Evolutionary conservation across 1,284 basidiomycete genomes (phyloP).

Genomic region (Sporisorium iseilematis-ciliati): DNA sequence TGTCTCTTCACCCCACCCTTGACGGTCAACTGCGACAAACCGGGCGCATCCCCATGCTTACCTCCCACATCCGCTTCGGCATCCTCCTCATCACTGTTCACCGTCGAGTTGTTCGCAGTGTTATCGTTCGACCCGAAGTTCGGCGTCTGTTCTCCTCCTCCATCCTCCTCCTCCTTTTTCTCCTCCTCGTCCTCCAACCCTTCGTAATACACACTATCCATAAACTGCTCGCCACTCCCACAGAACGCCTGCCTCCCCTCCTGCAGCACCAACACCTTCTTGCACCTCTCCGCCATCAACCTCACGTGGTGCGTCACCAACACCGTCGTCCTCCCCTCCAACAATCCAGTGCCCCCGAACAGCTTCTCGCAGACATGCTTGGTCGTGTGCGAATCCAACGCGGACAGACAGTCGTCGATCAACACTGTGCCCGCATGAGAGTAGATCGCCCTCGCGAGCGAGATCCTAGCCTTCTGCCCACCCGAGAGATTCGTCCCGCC

Average conservation of each 20-base stretch:
- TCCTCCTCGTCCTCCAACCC: constrained; percentile 71
- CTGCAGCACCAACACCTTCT: constrained; percentile 79
- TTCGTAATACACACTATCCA: constrained; percentile 74
- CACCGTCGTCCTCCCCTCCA: constrained; percentile 52
- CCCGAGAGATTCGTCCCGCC: constrained; percentile 72
- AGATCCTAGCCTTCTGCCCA: constrained; percentile 77
- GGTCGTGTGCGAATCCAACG: constrained; percentile 68
- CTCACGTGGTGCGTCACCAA: constrained; percentile 70
- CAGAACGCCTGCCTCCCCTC: constrained; percentile 77
- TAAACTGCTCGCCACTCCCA: constrained; percentile 76
- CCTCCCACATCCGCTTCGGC: constrained; percentile 4
- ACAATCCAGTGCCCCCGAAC: constrained; percentile 48
- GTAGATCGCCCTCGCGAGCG: constrained; percentile 81
- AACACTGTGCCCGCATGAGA: constrained; percentile 77
- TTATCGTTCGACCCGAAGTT: constrained; percentile 29
- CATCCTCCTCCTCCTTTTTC: constrained; percentile 32
- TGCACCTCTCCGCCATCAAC: constrained; percentile 74
- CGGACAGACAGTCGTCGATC: constrained; percentile 81
- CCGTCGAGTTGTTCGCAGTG: constrained; percentile 24
- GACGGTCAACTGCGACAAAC: constrained; percentile 45
- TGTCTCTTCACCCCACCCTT: constrained; percentile 39
- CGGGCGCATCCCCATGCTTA: constrained; percentile 25
- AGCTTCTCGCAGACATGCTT: constrained; percentile 66
- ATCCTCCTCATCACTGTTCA: constrained; percentile 49
- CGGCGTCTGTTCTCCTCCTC: constrained; percentile 37